Evolutionary conservation across 352 stramenopile species (phyloP).

Genomic region (Hyaloperonospora brassicae): DNA sequence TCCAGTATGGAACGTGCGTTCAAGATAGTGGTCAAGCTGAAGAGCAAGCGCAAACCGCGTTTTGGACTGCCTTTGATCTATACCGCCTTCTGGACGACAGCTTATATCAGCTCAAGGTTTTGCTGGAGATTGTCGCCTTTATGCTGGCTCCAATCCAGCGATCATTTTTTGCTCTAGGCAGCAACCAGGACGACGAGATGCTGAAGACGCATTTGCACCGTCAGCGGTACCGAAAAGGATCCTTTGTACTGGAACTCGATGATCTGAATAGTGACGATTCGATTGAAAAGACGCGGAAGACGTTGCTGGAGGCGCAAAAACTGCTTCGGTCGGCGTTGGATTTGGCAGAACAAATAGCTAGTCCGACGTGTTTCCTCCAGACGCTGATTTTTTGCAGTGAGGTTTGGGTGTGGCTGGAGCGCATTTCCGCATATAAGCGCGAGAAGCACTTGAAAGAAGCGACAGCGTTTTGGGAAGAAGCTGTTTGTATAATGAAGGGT

Average conservation of each 20-base stretch:
- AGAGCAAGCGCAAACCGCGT: conserved; percentile 46
- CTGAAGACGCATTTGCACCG: conserved; percentile 34
- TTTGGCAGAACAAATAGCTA: conserved; percentile 59
- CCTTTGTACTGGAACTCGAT: conserved; percentile 14
- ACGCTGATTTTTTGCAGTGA: conserved; percentile 57
- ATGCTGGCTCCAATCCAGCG: conserved; percentile 56
- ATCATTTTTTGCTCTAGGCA: conserved; percentile 67
- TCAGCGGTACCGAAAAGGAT: conserved; percentile 27
- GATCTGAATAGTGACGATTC: conserved; percentile 36
- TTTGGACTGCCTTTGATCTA: conserved; percentile 60
- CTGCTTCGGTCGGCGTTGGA: conserved; percentile 55
- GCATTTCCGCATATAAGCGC: conserved; percentile 68
- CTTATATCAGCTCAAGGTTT: conserved; percentile 64
- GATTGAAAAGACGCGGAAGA: conserved; percentile 55
- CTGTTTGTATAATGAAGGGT: conserved; percentile 60
- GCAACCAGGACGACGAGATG: conserved; percentile 54
- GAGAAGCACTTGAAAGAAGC: conserved; percentile 69
- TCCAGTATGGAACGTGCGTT: conserved; percentile 39
- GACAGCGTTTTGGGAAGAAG: conserved; percentile 73
- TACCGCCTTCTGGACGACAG: conserved; percentile 65
- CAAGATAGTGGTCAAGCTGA: conserved; percentile 37
- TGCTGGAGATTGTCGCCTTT: conserved; percentile 63
- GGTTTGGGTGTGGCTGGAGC: conserved; percentile 75
- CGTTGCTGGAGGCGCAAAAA: conserved; percentile 53
- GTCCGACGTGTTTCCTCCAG: conserved; percentile 45